A percentile compares a stretch with the other conserved stretches of the same genome.
These are phyloP conservation scores for Platanthera zijinensis DNA, from an alignment of 106 monocot species.

Conservation along the genomic window DNA sequence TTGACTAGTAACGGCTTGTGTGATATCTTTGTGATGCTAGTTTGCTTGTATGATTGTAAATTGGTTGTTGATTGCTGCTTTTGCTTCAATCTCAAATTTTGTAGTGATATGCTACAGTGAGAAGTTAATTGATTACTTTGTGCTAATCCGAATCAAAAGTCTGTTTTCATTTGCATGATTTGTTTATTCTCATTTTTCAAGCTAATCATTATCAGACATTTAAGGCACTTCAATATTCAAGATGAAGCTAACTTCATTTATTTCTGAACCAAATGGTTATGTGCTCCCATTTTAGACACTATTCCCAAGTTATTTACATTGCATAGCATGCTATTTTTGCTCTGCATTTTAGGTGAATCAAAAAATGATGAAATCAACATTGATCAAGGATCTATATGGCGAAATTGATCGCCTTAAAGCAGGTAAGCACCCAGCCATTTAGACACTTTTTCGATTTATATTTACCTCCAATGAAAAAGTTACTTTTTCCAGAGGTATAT, in stretches of 20 bases:
- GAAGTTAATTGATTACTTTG: too few relatives aligned
- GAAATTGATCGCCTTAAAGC: conserved; percentile 97
- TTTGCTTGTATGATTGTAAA: too few relatives aligned
- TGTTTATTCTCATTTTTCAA: not conserved
- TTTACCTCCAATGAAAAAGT: not conserved
- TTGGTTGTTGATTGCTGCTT: too few relatives aligned
- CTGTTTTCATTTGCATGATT: not conserved
- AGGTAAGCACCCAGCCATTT: conserved; percentile 29
- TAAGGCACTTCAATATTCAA: too few relatives aligned
- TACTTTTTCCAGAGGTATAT: conserved; percentile 63
- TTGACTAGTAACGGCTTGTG: too few relatives aligned
- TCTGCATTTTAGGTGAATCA: conserved; percentile 73
- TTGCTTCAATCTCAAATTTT: too few relatives aligned
- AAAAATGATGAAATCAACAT: conserved; percentile 97
- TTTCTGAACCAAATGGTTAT: not conserved
- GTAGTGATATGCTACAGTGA: too few relatives aligned
- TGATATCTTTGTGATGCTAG: too few relatives aligned
- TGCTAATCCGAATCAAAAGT: not conserved
- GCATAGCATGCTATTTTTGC: not conserved
- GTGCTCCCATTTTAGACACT: not conserved
- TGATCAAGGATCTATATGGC: conserved; percentile 90
- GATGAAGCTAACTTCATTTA: not conserved
- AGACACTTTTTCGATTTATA: not conserved
- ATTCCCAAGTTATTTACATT: not conserved
- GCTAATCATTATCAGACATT: not conserved